These are phyloP conservation scores for Neurospora discreta DNA, from an alignment of 495 filamentous ascomycete genomes.

Conservation along the genomic window DNA sequence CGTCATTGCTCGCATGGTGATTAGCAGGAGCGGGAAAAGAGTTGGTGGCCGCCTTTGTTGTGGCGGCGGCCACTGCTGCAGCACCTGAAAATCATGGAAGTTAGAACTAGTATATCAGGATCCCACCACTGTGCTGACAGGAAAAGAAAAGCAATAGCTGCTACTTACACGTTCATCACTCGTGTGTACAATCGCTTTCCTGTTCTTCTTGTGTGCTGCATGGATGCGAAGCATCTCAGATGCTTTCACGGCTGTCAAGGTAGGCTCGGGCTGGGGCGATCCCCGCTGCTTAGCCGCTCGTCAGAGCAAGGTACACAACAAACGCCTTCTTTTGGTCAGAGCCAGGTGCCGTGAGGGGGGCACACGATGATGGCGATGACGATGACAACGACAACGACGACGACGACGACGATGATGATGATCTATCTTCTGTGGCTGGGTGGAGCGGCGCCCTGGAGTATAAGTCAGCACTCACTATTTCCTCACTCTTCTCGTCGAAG, in stretches of 20 bases:
- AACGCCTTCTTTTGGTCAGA: neutral
- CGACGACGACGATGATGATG: neutral
- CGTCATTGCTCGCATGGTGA: no score
- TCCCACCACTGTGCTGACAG: neutral
- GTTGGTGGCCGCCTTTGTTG: neutral
- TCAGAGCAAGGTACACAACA: neutral
- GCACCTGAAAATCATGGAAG: neutral
- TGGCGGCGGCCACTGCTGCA: neutral
- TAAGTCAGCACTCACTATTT: neutral
- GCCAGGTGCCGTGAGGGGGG: neutral
- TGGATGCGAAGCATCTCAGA: slow-evolving; percentile 13
- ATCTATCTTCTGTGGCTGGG: neutral
- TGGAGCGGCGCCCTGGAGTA: neutral
- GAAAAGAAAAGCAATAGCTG: neutral
- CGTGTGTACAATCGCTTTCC: neutral
- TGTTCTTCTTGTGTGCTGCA: slow-evolving; percentile 10
- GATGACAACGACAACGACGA: neutral
- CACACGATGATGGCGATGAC: neutral
- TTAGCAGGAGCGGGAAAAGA: no score
- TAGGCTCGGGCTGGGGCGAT: slow-evolving; percentile 9
- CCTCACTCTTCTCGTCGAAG: neutral
- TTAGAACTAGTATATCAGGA: neutral
- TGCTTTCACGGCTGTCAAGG: slow-evolving; percentile 7
- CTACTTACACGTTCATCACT: neutral
- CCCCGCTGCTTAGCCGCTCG: neutral